A percentile compares a stretch with the other conserved stretches of the same genome.
Conservation (phyloP, 108 stramenopile genomes). For the Mayamaea pseudoterrestris region DNA sequence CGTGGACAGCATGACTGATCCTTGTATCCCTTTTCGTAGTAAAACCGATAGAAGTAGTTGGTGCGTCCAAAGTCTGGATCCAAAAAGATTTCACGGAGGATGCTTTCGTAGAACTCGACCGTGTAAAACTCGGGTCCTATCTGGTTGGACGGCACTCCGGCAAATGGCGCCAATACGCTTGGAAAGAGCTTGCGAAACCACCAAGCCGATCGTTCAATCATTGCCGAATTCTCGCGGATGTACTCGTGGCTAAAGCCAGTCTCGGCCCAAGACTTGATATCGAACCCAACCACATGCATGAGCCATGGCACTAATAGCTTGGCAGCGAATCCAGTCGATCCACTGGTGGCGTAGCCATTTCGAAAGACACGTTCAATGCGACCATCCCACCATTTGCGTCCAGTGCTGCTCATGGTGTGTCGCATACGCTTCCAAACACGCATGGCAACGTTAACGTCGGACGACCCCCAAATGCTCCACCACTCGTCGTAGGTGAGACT, state of each 20-base stretch:
- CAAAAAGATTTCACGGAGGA: slow-evolving; percentile 35
- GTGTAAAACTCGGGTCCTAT: slow-evolving; percentile 55
- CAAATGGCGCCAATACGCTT: slow-evolving; percentile 38
- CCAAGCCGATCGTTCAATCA: slow-evolving; percentile 33
- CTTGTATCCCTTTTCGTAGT: slow-evolving; percentile 44
- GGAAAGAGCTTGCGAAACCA: slow-evolving; percentile 42
- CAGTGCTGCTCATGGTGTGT: slow-evolving; percentile 40
- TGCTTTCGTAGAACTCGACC: slow-evolving; percentile 42
- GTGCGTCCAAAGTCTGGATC: slow-evolving; percentile 38
- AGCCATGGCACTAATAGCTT: slow-evolving; percentile 35
- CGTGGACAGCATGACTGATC: slow-evolving; percentile 46
- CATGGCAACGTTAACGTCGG: slow-evolving; percentile 27
- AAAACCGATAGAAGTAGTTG: slow-evolving; percentile 53
- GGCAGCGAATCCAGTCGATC: slow-evolving; percentile 32
- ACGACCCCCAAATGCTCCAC: slow-evolving; percentile 44
- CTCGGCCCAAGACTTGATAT: slow-evolving; percentile 42
- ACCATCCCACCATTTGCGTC: slow-evolving; percentile 46
- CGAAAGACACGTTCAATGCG: slow-evolving; percentile 42
- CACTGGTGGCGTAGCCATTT: slow-evolving; percentile 39
- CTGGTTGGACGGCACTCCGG: slow-evolving; percentile 47
- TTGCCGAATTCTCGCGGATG: slow-evolving; percentile 27
- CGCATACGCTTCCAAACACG: slow-evolving; percentile 48
- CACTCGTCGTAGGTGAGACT: slow-evolving; percentile 50
- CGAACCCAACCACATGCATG: slow-evolving; percentile 33
- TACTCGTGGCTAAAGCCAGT: slow-evolving; percentile 40